These are phyloP conservation scores for Linnemannia schmuckeri DNA, from an alignment of 192 early-diverging fungal genomes.

Conservation along the genomic window DNA sequence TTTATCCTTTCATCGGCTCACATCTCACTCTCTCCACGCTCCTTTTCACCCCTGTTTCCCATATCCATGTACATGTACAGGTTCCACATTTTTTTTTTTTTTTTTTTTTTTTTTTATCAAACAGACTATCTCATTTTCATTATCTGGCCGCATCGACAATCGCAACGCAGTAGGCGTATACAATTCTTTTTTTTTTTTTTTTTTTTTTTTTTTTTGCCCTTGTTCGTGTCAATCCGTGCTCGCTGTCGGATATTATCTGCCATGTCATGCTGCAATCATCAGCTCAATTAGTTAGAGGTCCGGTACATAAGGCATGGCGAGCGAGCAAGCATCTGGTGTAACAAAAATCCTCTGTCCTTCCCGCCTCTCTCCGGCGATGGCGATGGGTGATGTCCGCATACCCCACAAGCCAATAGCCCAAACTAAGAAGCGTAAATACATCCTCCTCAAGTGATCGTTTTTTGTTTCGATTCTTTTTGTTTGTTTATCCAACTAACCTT, in stretches of 20 bases:
- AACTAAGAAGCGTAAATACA: too few relatives aligned
- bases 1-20: not conserved
- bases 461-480: not conserved
- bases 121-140: not conserved
- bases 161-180: not conserved
- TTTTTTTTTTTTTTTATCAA: not conserved
- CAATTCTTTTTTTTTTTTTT: not conserved
- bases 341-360: not conserved
- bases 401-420: not conserved
- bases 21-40: not conserved
- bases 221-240: not conserved
- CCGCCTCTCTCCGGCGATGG: conserved; percentile 4
- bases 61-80: not conserved
- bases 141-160: not conserved
- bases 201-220: too few relatives aligned
- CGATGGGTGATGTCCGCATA: not conserved
- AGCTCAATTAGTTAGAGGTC: not conserved
- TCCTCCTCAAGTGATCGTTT: not conserved
- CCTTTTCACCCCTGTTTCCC: too few relatives aligned
- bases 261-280: not conserved
- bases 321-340: not conserved
- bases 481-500: not conserved
- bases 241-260: not conserved
- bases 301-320: not conserved
- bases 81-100: too few relatives aligned